Evolutionary conservation across 495 filamentous ascomycete species (phyloP), one percentile per base, ranked within the genome.

Genomic region (Lepidopterella palustris): DNA sequence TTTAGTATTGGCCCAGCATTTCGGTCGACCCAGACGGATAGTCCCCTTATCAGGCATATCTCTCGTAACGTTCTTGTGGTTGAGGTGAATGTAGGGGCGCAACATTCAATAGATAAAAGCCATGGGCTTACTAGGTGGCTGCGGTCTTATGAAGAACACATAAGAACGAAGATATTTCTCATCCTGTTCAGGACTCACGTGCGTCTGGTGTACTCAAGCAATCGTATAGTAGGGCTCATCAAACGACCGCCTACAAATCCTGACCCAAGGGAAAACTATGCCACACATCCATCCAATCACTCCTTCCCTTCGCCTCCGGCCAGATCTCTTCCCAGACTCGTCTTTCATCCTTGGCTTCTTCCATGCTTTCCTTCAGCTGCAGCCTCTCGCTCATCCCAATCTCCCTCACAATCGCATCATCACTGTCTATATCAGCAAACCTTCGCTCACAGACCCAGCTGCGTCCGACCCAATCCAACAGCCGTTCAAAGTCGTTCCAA

Each of bases 321-420:
- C 53, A 55, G 25, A 40, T 24, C 15, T 8, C 53, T 55, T 55
- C 53, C 53, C 53, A 55, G 29, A 25, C 28, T 31, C 25, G 51
- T 20, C 21, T 54, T 18, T 3, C 3, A 3, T 21, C 11, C 28
- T 54, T 31, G n/a, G n/a, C n/a, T n/a, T 31, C 51, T 13, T 32
- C 51, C 6, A 8, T 6, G 32, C 51, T 26, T 31, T 31, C 20
- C 25, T n/a, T n/a, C n/a, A n/a, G n/a, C n/a, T n/a, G n/a, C n/a
- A n/a, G n/a, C n/a, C n/a, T n/a, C n/a, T n/a, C n/a, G n/a, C n/a
- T n/a, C 31, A 42, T 42, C 53, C 29, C 29, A 20, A 8, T n/a
- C 20, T 35, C 27, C 23, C 28, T 4, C 18, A 15, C 53, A 42
- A 55, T 1, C 15, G 15, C 31, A 4, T 40, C 53, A 1, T 42